A percentile compares a stretch with the other conserved stretches of the same genome.
These are phyloP conservation scores for Fusarium neocosmosporiellum DNA, from an alignment of 2,329 filamentous ascomycete species.

Conservation along the genomic window DNA sequence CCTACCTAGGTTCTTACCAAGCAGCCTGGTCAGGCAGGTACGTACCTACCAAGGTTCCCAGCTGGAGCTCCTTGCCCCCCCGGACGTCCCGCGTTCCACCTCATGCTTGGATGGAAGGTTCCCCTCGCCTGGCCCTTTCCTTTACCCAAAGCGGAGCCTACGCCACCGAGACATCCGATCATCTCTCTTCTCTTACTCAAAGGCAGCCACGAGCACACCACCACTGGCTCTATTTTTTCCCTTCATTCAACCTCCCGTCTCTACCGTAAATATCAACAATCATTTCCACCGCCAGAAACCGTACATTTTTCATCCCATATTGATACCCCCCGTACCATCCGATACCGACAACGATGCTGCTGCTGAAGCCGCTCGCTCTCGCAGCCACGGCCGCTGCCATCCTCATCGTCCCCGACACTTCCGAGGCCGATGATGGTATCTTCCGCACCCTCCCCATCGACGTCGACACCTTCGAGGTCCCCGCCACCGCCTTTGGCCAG, in stretches of 20 bases:
- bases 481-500: conserved; percentile 49
- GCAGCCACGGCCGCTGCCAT: conserved; percentile 57
- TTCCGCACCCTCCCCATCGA: conserved; percentile 55
- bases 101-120: not conserved
- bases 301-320: not conserved
- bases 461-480: conserved; percentile 51
- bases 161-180: conserved; percentile 39
- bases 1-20: not conserved
- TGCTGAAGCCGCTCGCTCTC: conserved; percentile 47
- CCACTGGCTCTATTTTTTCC: not conserved
- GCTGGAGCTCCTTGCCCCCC: conserved; percentile 4
- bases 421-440: conserved; percentile 55
- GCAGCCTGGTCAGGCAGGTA: not conserved
- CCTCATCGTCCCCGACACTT: conserved; percentile 64
- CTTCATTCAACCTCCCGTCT: conserved; percentile 9
- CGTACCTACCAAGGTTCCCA: conserved; percentile 2
- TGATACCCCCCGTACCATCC: not conserved
- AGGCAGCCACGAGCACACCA: conserved; percentile 16
- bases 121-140: conserved; percentile 3
- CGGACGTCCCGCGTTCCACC: conserved; percentile 20
- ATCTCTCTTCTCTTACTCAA: conserved; percentile 13
- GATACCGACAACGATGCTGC: conserved; percentile 43
- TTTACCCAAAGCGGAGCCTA: conserved; percentile 27
- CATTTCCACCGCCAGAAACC: not conserved
- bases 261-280: conserved; percentile 2